Evolutionary conservation across 441 rosid species (phyloP), one percentile per base, ranked within the genome.

Genomic region (Arabidopsis hybrid): DNA sequence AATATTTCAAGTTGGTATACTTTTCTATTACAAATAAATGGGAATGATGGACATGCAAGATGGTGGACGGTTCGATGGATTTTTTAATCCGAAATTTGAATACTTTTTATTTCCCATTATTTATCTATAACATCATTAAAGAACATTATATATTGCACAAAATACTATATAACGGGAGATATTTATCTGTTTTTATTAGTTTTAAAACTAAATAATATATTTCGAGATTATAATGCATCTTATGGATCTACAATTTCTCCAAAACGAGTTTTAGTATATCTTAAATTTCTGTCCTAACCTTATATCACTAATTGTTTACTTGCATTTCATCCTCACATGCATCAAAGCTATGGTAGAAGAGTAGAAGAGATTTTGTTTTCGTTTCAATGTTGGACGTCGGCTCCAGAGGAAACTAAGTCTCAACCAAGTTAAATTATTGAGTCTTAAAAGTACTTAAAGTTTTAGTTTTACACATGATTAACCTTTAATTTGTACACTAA

Each of bases 1-100:
- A 65, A 65, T 77, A 50, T 65, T 72, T 45, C 77, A 77, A 77
- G 60, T 72, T 72, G 80, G 80, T 71, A 66, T 77, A 35, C 59
- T 56, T 26, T 75, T 63, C 46, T 63, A 56, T 57, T 13, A 70
- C 29, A 31, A 7, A 26, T 1, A 6, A 6, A 55, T 12, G 14
- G 29, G 50, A 26, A 3, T 62, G 8, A 57, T 77, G 77, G 77
- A 69, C 80, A 58, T 76, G 76, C 72, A 34, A 71, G 80, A 71
- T 70, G 46, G 80, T 76, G 75, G 80, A 57, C 61, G 21, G 59
- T 63, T 38, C 17, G 35, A 51, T 60, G 8, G 2, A 17, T 17
- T 21, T 62, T 18, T 72, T 8, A 1, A 29, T 60, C 8, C 4
- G 13, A 50, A 39, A 16, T 40, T 26, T 47, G 16, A 38, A 47